Base-by-base conservation (phyloP, 2,329 filamentous ascomycete species). In the Trichoderma semiorbis region DNA sequence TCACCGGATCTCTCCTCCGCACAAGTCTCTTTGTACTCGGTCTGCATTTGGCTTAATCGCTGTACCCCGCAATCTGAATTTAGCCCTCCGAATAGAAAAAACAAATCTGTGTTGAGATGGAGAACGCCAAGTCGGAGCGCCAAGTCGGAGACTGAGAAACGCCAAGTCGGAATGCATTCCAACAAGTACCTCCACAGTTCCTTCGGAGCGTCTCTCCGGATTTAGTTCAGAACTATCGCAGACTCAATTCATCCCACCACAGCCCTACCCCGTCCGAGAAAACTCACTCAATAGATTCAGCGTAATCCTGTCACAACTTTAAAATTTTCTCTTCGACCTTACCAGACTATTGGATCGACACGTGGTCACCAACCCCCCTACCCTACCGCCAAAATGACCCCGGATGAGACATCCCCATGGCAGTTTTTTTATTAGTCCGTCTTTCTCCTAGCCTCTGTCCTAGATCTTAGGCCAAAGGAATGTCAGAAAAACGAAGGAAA, bases 391-490 rank as follows among this genome's bases (percentile, higher is more conserved):
- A 39, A n/a, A 58, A 36, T 14, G 1, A 28, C 58, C 55, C 43
- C 66, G 66, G 66, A 69, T 61, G 66, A 26, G 26, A n/a, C 66
- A 61, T 50, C 66, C 66, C 66, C 53, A 50, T 32, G 12, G 3
- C 21, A 34, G 16, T 36, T 16, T 43, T 28, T 47, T 26, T 47
- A 47, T 34, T 55, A 34, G 62, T 21, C 39, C 39, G 11, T 14
- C 36, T 28, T 36, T 21, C 14, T 50, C 66, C 24, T 32, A 39
- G 30, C 64, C 28, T 36, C n/a, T 34, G 8, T 32, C 26, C 12
- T 24, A 28, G 64, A 67, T 36, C 30, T 53, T 26, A n/a, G 12
- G 14, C 14, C 3, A 21, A 14, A 55, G 39, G 3, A 8, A 36
- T 34, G n/a, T 10, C 18, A 53, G 47, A 16, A 21, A 26, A 65